Evolutionary conservation across 2,329 filamentous ascomycete genomes (phyloP).

Genomic region (Talaromyces sp.): DNA sequence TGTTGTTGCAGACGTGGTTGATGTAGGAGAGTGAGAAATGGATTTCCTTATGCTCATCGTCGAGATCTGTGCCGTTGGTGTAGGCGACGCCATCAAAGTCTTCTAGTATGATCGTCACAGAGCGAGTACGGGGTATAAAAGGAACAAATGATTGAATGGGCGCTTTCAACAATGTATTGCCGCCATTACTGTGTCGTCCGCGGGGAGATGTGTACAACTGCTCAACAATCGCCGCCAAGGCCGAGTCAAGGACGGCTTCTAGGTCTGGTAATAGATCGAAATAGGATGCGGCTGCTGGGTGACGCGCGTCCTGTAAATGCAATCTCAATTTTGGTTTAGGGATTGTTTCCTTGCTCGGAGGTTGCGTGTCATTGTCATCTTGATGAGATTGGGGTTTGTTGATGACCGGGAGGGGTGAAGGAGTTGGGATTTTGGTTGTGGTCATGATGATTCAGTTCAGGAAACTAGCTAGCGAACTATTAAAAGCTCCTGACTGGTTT

Average conservation of each 20-base stretch:
- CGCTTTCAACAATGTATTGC: neutral
- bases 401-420: constrained; percentile 7
- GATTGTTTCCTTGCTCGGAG: neutral
- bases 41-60: constrained; percentile 86
- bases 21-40: constrained; percentile 80
- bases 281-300: constrained; percentile 61
- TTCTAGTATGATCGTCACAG: constrained; percentile 75
- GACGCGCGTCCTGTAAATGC: constrained; percentile 41
- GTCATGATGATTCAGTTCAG: constrained; percentile 6
- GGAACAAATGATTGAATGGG: constrained; percentile 24
- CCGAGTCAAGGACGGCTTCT: constrained; percentile 53
- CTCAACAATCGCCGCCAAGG: constrained; percentile 63
- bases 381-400: neutral
- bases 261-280: constrained; percentile 60
- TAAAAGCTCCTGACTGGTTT: neutral
- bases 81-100: constrained; percentile 83
- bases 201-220: constrained; percentile 58
- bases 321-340: constrained; percentile 17
- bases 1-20: constrained; percentile 22
- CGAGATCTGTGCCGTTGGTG: constrained; percentile 73
- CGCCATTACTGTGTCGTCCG: neutral
- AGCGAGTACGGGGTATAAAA: constrained; percentile 61
- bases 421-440: neutral
- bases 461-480: neutral
- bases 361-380: neutral